Evolutionary conservation across 768 basidiomycete genomes (phyloP).

Genomic region (Baorangia bicolor): DNA sequence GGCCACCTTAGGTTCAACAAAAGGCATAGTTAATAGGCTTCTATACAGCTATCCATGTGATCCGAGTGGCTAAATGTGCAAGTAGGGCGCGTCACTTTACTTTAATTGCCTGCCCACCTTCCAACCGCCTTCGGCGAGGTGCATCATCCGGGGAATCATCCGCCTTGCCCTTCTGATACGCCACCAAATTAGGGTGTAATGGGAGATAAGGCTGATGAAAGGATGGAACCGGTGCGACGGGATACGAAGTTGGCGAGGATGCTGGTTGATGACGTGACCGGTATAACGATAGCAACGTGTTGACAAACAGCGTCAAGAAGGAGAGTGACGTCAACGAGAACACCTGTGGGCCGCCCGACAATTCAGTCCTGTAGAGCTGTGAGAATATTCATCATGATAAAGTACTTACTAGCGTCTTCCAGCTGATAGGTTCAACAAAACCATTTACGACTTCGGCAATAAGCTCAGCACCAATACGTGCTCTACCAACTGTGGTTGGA

Average conservation of each 20-base stretch:
- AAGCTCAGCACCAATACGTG: conserved; percentile 89
- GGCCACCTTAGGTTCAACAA: conserved; percentile 17
- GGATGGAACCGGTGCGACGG: conserved; percentile 38
- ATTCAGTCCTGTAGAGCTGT: conserved; percentile 21
- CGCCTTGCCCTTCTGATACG: conserved; percentile 35
- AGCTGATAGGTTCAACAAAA: conserved; percentile 96
- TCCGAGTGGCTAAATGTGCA: conserved; percentile 26
- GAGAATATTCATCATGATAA: conserved; percentile 9
- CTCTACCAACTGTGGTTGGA: conserved; percentile 84
- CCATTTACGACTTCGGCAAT: conserved; percentile 95
- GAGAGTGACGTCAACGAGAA: conserved; percentile 75
- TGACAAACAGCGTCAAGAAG: conserved; percentile 78
- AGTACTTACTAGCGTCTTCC: conserved; percentile 85
- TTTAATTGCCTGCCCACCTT: conserved; percentile 54
- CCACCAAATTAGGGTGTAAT: conserved; percentile 50
- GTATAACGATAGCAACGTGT: conserved; percentile 75
- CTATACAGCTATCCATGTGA: conserved; percentile 25
- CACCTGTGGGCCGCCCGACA: conserved; percentile 39
- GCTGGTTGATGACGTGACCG: conserved; percentile 60
- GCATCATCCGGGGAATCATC: conserved; percentile 40
- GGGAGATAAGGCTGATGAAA: conserved; percentile 53
- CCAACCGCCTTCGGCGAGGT: conserved; percentile 53
- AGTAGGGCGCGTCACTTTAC: conserved; percentile 42
- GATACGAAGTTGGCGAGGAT: conserved; percentile 40
- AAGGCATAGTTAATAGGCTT: conserved; percentile 22